phyloP scores from a whole-genome alignment of 805 yeast genomes.

The Saccharomycopsis sp. region DNA sequence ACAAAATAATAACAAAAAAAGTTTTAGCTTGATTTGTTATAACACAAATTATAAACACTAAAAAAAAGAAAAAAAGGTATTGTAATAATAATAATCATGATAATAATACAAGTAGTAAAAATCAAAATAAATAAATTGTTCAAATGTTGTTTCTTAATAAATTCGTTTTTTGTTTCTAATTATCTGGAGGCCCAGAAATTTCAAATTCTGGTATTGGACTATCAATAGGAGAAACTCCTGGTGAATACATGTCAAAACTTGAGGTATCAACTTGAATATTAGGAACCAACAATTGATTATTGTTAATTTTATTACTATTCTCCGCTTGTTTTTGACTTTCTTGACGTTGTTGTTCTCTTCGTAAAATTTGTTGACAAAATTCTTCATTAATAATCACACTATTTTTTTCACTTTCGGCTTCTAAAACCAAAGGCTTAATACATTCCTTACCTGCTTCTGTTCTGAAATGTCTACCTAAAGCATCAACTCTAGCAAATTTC shows the following conservation, averaged over 20 bases:
- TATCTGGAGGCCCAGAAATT: no score
- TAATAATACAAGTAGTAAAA: no score
- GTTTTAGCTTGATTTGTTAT: no score
- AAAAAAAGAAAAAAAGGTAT: no score
- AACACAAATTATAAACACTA: no score
- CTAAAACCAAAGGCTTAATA: constrained; percentile 56
- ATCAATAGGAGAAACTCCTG: constrained; percentile 12
- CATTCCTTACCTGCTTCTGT: constrained; percentile 72
- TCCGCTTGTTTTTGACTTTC: background rate
- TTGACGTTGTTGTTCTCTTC: constrained; percentile 2
- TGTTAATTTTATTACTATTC: background rate
- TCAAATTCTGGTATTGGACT: constrained; percentile 16
- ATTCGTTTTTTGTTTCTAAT: no score
- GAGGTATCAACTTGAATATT: background rate
- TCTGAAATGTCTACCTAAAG: constrained; percentile 66
- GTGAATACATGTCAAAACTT: background rate
- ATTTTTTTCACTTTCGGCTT: constrained; percentile 28
- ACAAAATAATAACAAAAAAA: no score
- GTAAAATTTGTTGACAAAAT: constrained; percentile 9
- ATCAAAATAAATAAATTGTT: no score
- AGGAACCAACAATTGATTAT: background rate
- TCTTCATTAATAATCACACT: background rate
- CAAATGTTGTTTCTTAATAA: no score
- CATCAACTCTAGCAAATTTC: constrained; percentile 72
- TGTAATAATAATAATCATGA: no score